phyloP scores from a whole-genome alignment of 192 early-diverging fungal genomes.

The Linnemannia zychae region DNA sequence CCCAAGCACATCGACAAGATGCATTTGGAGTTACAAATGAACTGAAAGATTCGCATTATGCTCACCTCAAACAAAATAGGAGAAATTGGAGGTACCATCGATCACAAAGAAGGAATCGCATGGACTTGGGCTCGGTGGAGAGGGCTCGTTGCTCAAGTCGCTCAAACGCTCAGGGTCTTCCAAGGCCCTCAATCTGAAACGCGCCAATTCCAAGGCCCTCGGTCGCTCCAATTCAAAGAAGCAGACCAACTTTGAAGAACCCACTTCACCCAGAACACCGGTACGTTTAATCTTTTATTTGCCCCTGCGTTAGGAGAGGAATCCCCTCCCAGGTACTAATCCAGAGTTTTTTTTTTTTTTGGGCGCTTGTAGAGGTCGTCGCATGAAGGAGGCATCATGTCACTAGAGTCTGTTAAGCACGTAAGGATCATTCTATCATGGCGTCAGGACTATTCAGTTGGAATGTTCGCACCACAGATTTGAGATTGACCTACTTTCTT shows the following conservation, averaged over 20 bases:
- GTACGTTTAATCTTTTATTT: conserved; percentile 20
- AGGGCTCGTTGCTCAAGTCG: conserved; percentile 47
- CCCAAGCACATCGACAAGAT: too few species aligned
- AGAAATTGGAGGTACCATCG: conserved; percentile 50
- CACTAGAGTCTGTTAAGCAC: conserved; percentile 69
- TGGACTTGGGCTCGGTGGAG: conserved; percentile 42
- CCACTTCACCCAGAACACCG: conserved; percentile 52
- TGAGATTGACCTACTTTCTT: background rate
- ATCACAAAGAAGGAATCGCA: conserved; percentile 49
- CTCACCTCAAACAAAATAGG: conserved; percentile 14
- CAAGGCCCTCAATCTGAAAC: conserved; percentile 45
- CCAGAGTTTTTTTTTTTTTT: conserved; percentile 2
- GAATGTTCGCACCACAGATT: background rate
- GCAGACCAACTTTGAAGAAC: conserved; percentile 54
- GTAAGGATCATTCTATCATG: conserved; percentile 25
- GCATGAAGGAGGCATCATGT: conserved; percentile 67
- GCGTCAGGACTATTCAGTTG: background rate
- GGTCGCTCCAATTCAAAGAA: conserved; percentile 54
- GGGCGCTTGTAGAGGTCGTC: conserved; percentile 52
- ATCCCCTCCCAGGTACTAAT: background rate
- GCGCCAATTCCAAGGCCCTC: conserved; percentile 44
- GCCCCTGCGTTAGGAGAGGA: background rate
- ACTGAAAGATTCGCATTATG: background rate
- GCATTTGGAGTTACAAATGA: background rate
- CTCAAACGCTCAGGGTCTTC: conserved; percentile 52